Conservation (phyloP, 768 basidiomycete species). For the Naganishia vishniacii region DNA sequence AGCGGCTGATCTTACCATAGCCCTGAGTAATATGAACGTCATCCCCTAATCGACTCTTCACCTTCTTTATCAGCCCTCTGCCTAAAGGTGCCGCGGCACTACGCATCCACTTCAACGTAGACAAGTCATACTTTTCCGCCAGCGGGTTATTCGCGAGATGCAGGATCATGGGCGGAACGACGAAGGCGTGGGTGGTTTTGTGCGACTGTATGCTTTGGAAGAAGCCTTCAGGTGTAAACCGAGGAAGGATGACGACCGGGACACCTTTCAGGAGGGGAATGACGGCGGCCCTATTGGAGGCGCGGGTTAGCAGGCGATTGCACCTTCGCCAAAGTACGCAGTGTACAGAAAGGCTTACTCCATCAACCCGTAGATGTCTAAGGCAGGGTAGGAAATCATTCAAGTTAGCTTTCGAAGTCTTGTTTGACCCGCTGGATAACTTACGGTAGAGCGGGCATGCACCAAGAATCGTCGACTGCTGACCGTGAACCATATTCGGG, state of each 20-base stretch:
- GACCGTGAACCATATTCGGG: neutral
- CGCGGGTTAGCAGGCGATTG: neutral
- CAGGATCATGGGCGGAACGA: conserved; percentile 71
- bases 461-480: neutral
- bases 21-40: conserved; percentile 50
- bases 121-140: conserved; percentile 63
- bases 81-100: conserved; percentile 80
- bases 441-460: conserved; percentile 15
- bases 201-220: conserved; percentile 64
- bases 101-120: conserved; percentile 57
- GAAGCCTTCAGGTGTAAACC: conserved; percentile 67
- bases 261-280: conserved; percentile 39
- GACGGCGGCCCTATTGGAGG: conserved; percentile 29
- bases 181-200: conserved; percentile 53
- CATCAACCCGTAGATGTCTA: conserved; percentile 19
- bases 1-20: conserved; percentile 57
- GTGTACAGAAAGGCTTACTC: conserved; percentile 16
- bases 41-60: conserved; percentile 47
- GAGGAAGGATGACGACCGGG: conserved; percentile 51
- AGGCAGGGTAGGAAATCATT: neutral
- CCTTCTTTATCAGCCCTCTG: conserved; percentile 57
- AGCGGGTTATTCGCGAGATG: conserved; percentile 62
- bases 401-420: neutral
- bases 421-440: neutral
- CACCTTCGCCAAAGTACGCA: neutral